Evolutionary conservation across 129 eudicot genomes (phyloP), one percentile per base, ranked within the genome.

Genomic region (Glebionis coronaria): DNA sequence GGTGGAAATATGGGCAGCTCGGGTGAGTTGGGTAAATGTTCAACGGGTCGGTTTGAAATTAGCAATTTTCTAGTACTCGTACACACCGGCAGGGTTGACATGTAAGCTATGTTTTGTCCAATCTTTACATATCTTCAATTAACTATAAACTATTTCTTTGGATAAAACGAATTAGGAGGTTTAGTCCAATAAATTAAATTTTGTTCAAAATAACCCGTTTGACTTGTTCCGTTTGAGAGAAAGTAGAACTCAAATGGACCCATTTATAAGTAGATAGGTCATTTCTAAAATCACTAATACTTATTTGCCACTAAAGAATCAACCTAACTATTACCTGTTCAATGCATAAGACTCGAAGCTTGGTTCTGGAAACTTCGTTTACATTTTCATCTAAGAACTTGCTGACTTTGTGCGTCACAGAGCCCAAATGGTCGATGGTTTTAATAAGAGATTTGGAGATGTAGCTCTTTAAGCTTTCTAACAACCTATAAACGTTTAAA

Each of bases 341-440:
- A 42, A 88, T 73, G 81, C 79, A 55, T 56, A 78, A 73, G 55
- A 88, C 50, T 38, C 57, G 94, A 65, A 82, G 79, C 49, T 73
- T 78, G 31, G 88, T 67, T 65, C 46, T 63, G 46, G 88, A 81
- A 59, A 83, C 67, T 61, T 78, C 80, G 52, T 58, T 63, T 63
- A 74, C 79, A 44, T 85, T 75, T 64, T 83, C 82, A 65, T 81
- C 88, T 81, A 91, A 55, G 67, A 85, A 75, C 61, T 58, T 78
- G 62, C 78, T 78, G 21, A 91, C 73, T 76, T 83, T 91, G 71
- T 63, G 70, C 1, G 96, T 83, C 78, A 88, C 78, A 42, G 94
- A 79, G 59, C 97, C 96, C 88, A 91, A 81, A 67, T 91, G 97
- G 73, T 91, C 97, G 15, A 88, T 81, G 16, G 94, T 88, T 81